Evolutionary conservation across 805 yeast genomes (phyloP).

Genomic region (Starmerella kuoi): DNA sequence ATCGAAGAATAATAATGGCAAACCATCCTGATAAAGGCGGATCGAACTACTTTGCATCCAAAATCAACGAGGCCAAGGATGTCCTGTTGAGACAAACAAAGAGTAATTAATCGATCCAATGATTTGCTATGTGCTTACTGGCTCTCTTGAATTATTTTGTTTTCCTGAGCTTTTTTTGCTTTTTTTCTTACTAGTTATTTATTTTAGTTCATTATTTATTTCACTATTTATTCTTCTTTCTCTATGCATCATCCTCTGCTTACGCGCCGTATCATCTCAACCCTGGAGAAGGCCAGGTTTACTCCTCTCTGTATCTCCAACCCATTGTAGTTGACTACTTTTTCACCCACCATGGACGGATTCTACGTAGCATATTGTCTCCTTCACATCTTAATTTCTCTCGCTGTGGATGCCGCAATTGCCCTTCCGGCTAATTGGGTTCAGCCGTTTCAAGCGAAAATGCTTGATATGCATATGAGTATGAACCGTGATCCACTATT

Average conservation of each 20-base stretch:
- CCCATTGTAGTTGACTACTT: too few species aligned
- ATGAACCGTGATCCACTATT: conserved; percentile 64
- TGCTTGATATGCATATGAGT: conserved; percentile 48
- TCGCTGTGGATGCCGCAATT: conserved; percentile 61
- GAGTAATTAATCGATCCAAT: background rate
- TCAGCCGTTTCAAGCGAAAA: conserved; percentile 36
- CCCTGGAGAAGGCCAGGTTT: too few species aligned
- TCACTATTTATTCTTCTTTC: too few species aligned
- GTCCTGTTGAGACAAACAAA: conserved; percentile 7
- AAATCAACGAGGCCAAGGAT: conserved; percentile 67
- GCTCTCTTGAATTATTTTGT: too few species aligned
- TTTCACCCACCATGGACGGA: conserved; percentile 14
- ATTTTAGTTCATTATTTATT: background rate
- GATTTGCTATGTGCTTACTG: too few species aligned
- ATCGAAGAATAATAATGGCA: conserved; percentile 70
- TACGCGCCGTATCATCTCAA: too few species aligned
- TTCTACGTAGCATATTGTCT: conserved; percentile 30
- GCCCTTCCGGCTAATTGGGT: conserved; percentile 46
- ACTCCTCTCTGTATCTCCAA: too few species aligned
- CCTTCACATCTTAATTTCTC: conserved; percentile 63
- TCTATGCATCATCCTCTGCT: too few species aligned
- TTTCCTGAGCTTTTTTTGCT: too few species aligned
- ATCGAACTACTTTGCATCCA: conserved; percentile 75
- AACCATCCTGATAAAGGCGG: conserved; percentile 96
- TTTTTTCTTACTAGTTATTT: too few species aligned